Evolutionary conservation across 2,329 filamentous ascomycete genomes (phyloP).

Genomic region (Gnomoniopsis sp.): DNA sequence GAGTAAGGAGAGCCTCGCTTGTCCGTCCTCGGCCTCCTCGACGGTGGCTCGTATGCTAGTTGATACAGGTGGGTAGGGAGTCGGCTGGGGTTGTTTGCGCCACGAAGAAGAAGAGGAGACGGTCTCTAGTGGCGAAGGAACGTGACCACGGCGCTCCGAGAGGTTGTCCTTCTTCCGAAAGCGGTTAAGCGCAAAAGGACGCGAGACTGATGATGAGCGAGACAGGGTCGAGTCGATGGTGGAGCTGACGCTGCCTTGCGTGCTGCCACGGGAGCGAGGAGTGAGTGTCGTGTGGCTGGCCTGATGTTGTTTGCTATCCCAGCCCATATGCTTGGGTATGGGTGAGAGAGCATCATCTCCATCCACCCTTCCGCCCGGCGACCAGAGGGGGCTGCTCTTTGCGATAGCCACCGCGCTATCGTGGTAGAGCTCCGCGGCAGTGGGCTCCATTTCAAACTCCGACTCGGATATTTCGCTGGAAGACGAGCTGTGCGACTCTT

Average conservation of each 20-base stretch:
- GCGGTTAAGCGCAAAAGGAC: not conserved
- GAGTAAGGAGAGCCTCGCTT: constrained; percentile 10
- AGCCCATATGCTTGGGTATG: not conserved
- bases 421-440: constrained; percentile 4
- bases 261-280: not conserved
- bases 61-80: constrained; percentile 7
- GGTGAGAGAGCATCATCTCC: not conserved
- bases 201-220: not conserved
- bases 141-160: constrained; percentile 10
- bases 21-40: constrained; percentile 9
- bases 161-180: constrained; percentile 3
- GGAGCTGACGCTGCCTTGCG: not conserved
- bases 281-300: not conserved
- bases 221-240: not conserved
- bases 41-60: not conserved
- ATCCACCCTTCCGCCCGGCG: not conserved
- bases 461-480: not conserved
- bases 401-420: constrained; percentile 2
- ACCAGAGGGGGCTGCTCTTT: not conserved
- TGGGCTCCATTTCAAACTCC: constrained; percentile 7
- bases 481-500: not conserved
- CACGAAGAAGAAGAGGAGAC: not conserved
- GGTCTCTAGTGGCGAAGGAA: not conserved
- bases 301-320: not conserved
- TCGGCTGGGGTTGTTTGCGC: not conserved